A percentile compares a stretch with the other conserved stretches of the same genome.
phyloP scores from a whole-genome alignment of 257 asterid species.

The Coffea eugenioides region DNA sequence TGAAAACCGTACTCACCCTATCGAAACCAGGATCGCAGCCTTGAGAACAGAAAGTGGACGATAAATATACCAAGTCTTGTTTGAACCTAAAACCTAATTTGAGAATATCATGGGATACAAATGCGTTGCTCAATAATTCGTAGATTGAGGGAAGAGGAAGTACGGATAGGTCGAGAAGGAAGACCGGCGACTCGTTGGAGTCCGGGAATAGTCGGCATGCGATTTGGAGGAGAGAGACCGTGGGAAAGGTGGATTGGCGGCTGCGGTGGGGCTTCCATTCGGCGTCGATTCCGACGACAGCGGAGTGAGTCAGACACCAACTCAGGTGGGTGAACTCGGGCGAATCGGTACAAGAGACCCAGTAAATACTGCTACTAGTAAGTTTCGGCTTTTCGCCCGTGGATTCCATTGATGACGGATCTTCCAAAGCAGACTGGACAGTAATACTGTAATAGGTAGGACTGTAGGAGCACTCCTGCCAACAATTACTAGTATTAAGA shows the following conservation, averaged over 20 bases:
- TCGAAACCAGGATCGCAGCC: conserved; percentile 80
- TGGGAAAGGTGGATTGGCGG: conserved; percentile 58
- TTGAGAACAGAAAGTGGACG: conserved; percentile 66
- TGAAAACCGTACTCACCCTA: conserved; percentile 35
- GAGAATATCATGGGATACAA: conserved; percentile 47
- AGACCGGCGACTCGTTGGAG: conserved; percentile 44
- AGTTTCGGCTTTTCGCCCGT: conserved; percentile 21
- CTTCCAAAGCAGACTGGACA: neutral
- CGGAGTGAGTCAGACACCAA: conserved; percentile 59
- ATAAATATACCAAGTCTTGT: conserved; percentile 83
- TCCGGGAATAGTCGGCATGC: conserved; percentile 55
- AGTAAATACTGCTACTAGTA: conserved; percentile 27
- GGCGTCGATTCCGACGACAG: conserved; percentile 78
- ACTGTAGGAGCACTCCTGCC: too few relatives aligned
- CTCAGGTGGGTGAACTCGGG: conserved; percentile 63
- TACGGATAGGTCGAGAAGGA: conserved; percentile 67
- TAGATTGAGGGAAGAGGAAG: conserved; percentile 53
- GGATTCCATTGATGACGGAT: conserved; percentile 37
- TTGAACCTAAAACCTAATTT: conserved; percentile 85
- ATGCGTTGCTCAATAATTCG: conserved; percentile 46
- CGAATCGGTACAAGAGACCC: conserved; percentile 57
- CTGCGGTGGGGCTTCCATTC: conserved; percentile 87
- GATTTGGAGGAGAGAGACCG: conserved; percentile 84
- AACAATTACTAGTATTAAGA: too few relatives aligned
- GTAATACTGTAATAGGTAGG: too few relatives aligned